Percentiles rank a stretch among this genome's conserved stretches.
Conservation (phyloP, 805 yeast genomes). For the Grigorovia transvaalensis region DNA sequence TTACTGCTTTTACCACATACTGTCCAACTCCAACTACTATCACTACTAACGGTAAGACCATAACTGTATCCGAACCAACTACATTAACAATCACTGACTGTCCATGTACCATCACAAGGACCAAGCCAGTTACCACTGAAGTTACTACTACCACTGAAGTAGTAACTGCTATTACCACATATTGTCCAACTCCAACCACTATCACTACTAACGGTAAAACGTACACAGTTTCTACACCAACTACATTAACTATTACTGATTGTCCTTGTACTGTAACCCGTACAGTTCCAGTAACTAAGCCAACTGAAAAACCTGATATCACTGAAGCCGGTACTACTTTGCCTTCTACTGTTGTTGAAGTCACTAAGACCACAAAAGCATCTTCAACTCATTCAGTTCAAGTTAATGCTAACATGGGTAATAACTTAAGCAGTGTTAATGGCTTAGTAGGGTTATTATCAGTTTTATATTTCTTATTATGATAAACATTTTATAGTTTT, state of each 20-base stretch:
- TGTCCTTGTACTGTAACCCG: conserved; percentile 13
- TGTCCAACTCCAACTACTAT: not conserved
- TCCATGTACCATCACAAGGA: conserved; percentile 42
- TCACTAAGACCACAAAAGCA: not conserved
- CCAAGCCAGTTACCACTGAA: conserved; percentile 1
- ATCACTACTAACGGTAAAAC: too few species aligned
- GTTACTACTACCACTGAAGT: too few species aligned
- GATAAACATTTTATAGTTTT: not conserved
- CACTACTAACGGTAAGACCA: conserved; percentile 8
- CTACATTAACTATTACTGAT: not conserved
- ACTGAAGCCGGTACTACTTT: conserved; percentile 3
- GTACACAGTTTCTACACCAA: not conserved
- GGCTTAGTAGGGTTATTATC: not conserved
- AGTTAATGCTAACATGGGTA: not conserved
- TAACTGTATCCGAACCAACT: conserved; percentile 68
- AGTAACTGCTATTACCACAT: too few species aligned
- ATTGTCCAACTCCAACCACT: too few species aligned
- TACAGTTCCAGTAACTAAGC: conserved; percentile 4
- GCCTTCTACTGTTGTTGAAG: not conserved
- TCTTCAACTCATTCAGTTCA: not conserved
- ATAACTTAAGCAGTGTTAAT: not conserved
- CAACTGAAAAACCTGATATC: not conserved
- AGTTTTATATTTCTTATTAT: not conserved
- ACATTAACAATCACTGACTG: conserved; percentile 72
- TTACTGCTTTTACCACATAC: not conserved